Base-by-base conservation (phyloP, 225 moss, liverwort and hornwort genomes). In the Asterella californica region DNA sequence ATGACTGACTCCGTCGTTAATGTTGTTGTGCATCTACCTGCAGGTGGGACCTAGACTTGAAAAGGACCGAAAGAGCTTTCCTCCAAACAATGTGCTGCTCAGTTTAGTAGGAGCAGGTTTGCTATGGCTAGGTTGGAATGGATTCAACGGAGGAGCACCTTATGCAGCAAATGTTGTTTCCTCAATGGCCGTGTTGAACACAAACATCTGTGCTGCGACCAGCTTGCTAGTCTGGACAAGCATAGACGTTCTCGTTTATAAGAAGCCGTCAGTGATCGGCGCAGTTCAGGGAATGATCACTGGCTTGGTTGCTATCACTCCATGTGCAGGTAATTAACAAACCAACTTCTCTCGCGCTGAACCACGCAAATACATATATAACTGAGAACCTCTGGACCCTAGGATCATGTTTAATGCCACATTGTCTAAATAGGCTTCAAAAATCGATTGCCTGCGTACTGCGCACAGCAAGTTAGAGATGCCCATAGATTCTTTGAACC, bases 211-310 rank as follows among this genome's bases (percentile, higher is more conserved):
- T n/a, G 62, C 87, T 18, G 87, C 87, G 19, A 84, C 87, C 15
- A 87, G 87, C 68, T 38, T 87, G 14, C 79, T 87, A 27, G 84
- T 84, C 18, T 87, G 87, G 87, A 87, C 87, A 1, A 69, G 74
- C 62, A 73, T 87, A 2, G 87, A 87, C 55, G 82, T 82, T 33
- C 77, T 87, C 34, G 65, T 87, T 32, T 87, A 84, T 45, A 82
- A 82, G 29, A 87, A 87, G 77, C 87, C 87, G 21, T 87, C 87
- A 18, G 87, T 84, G 17, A 84, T 87, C 53, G 87, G 87, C 55
- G 87, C 87, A 0, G 87, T 87, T 11, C 87, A 87, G 77, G 87
- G 87, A 0, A 87, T 87, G 87, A 87, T 87, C 45, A 87, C 87
- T 10, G 87, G 87, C 9, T 76, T 87, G 72, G 87, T 87, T 42